These are phyloP conservation scores for Flagelloscypha sp. DNA, from an alignment of 768 basidiomycete genomes.

Conservation along the genomic window DNA sequence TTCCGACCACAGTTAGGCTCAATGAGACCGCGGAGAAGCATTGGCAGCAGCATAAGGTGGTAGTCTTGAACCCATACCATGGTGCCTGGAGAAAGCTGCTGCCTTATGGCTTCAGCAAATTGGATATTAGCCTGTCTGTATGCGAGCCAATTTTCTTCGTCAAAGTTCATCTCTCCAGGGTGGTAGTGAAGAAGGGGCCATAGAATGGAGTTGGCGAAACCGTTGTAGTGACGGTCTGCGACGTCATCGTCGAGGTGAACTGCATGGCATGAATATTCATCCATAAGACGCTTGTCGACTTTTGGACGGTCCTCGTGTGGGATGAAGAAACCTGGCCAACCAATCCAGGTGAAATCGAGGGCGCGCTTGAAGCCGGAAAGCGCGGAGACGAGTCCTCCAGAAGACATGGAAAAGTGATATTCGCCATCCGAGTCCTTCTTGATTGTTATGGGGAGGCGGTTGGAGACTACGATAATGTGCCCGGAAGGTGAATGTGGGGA, in stretches of 20 bases:
- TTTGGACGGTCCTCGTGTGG: slow-evolving; percentile 84
- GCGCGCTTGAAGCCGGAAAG: slow-evolving; percentile 98
- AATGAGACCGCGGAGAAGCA: slow-evolving; percentile 85
- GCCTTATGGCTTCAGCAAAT: slow-evolving; percentile 84
- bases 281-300: slow-evolving; percentile 87
- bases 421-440: slow-evolving; percentile 86
- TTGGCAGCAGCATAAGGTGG: slow-evolving; percentile 94
- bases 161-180: slow-evolving; percentile 99
- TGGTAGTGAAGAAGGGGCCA: slow-evolving; percentile 99
- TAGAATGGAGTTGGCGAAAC: slow-evolving; percentile 98
- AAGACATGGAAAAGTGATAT: slow-evolving; percentile 99
- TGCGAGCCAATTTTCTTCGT: slow-evolving; percentile 96
- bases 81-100: slow-evolving; percentile 72
- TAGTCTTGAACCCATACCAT: slow-evolving; percentile 99
- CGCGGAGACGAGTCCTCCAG: slow-evolving; percentile 94
- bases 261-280: slow-evolving; percentile 94
- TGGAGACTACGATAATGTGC: slow-evolving; percentile 92
- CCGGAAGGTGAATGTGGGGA: too few relatives aligned
- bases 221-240: slow-evolving; percentile 96
- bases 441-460: slow-evolving; percentile 93
- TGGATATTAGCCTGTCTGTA: slow-evolving; percentile 94
- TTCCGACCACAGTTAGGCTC: slow-evolving; percentile 68
- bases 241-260: slow-evolving; percentile 98
- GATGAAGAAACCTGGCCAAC: slow-evolving; percentile 92
- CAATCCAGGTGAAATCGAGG: slow-evolving; percentile 96